phyloP scores from a whole-genome alignment of 2,329 filamentous ascomycete species.

The Epichloe amarillans region DNA sequence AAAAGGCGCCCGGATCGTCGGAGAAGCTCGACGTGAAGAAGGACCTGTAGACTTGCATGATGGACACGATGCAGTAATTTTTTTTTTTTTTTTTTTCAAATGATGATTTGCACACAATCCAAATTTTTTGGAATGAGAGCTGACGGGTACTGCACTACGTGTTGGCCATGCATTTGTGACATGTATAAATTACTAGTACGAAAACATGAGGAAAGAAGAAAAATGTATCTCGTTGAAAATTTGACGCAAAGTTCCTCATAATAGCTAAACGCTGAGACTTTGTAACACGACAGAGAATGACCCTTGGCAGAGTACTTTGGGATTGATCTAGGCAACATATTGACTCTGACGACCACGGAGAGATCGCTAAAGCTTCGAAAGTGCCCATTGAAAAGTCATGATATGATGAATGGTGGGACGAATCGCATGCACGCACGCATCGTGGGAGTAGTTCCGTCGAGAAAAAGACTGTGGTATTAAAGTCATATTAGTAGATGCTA shows the following conservation, averaged over 20 bases:
- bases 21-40: slow-evolving; percentile 8
- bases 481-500: too few species aligned
- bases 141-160: too few species aligned
- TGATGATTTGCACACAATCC: background rate
- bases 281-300: slow-evolving; percentile 92
- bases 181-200: background rate
- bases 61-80: background rate
- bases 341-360: slow-evolving; percentile 70
- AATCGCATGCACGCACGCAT: background rate
- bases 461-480: too few species aligned
- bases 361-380: slow-evolving; percentile 82
- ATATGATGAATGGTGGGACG: background rate
- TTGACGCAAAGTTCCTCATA: slow-evolving; percentile 80
- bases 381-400: slow-evolving; percentile 38
- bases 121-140: too few species aligned
- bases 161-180: too few species aligned
- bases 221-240: slow-evolving; percentile 61
- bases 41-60: slow-evolving; percentile 5
- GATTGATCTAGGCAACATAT: slow-evolving; percentile 70
- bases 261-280: slow-evolving; percentile 58
- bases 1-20: slow-evolving; percentile 5
- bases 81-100: background rate
- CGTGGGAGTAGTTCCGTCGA: background rate
- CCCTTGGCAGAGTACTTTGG: slow-evolving; percentile 73
- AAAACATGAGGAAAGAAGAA: background rate